Evolutionary conservation across 2,329 filamentous ascomycete species (phyloP).

Genomic region (Alternaria sp.): DNA sequence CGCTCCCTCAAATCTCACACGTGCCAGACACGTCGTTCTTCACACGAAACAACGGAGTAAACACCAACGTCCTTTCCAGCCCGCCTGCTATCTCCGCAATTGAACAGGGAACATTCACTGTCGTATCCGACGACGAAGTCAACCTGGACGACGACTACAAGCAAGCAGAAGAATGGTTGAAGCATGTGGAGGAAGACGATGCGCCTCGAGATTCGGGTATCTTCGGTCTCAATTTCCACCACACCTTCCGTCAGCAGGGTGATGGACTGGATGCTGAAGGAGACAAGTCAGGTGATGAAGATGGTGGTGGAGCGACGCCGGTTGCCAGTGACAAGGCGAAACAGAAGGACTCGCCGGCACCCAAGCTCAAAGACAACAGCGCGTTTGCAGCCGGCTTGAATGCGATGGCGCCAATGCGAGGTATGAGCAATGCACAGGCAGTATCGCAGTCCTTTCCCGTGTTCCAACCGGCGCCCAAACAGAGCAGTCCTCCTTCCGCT

Average conservation of each 20-base stretch:
- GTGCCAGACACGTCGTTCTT: background rate
- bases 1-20: background rate
- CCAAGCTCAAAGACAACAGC: background rate
- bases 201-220: constrained; percentile 3
- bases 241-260: background rate
- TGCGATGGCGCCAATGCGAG: background rate
- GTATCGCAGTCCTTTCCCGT: background rate
- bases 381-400: background rate
- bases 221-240: constrained; percentile 10
- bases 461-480: background rate
- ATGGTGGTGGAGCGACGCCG: background rate
- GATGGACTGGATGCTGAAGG: background rate
- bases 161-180: constrained; percentile 7
- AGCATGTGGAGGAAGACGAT: background rate
- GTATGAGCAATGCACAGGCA: background rate
- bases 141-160: constrained; percentile 8
- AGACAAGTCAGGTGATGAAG: background rate
- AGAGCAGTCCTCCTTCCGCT: background rate
- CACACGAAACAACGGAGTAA: background rate
- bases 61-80: background rate
- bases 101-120: constrained; percentile 2
- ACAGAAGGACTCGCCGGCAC: background rate
- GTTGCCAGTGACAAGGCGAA: background rate
- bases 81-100: background rate
- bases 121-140: constrained; percentile 2